Percentiles rank a stretch among this genome's conserved stretches.
Evolutionary conservation across 2,329 filamentous ascomycete genomes (phyloP).

Genomic region (Calonectria leucothoes): DNA sequence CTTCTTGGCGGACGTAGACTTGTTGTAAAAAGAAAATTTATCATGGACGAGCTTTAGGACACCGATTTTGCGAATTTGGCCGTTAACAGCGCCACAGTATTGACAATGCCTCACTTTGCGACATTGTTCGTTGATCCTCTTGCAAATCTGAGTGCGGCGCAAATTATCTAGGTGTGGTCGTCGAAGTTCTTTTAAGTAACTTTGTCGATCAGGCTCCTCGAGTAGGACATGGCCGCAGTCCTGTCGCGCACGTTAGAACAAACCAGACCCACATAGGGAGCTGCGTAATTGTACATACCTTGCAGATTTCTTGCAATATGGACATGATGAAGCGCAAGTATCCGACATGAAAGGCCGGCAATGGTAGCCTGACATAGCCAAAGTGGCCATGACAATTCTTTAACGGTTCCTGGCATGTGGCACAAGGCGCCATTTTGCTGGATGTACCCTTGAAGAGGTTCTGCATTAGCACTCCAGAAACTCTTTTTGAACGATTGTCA

Average conservation of each 20-base stretch:
- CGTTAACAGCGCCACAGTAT: slow-evolving; percentile 85
- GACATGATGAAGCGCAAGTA: slow-evolving; percentile 94
- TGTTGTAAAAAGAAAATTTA: slow-evolving; percentile 89
- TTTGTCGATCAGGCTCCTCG: slow-evolving; percentile 80
- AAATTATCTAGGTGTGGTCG: slow-evolving; percentile 88
- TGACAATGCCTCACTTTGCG: slow-evolving; percentile 87
- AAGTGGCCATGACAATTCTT: slow-evolving; percentile 95
- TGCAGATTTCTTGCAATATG: slow-evolving; percentile 96
- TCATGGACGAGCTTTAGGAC: slow-evolving; percentile 96
- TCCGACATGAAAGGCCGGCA: slow-evolving; percentile 95
- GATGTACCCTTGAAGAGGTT: slow-evolving; percentile 74
- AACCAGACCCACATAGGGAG: neutral
- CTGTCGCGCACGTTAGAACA: slow-evolving; percentile 45
- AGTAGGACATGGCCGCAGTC: slow-evolving; percentile 88
- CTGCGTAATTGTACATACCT: slow-evolving; percentile 54
- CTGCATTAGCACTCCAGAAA: neutral
- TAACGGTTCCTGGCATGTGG: slow-evolving; percentile 85
- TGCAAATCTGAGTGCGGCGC: slow-evolving; percentile 83
- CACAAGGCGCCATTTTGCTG: slow-evolving; percentile 81
- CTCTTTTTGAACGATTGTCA: neutral
- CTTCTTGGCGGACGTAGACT: slow-evolving; percentile 89
- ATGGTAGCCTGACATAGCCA: slow-evolving; percentile 88
- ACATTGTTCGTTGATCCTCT: slow-evolving; percentile 90
- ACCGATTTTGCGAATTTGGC: slow-evolving; percentile 90
- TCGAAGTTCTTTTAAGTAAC: slow-evolving; percentile 83